These are phyloP conservation scores for Glycine tomentella DNA, from an alignment of 306 rosid species.

Conservation along the genomic window DNA sequence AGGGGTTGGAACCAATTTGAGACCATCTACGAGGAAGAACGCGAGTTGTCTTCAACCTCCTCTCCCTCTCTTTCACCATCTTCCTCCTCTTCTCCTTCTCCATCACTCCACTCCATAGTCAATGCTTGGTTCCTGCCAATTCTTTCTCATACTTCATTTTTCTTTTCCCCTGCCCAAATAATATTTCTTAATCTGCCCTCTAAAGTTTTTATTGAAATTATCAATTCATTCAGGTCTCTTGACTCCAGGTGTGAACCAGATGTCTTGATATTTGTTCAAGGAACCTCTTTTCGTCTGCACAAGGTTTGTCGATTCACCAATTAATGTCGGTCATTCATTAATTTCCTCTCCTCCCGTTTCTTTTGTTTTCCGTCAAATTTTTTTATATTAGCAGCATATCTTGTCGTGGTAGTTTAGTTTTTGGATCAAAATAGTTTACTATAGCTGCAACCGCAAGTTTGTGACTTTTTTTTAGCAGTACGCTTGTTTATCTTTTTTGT, in stretches of 20 bases:
- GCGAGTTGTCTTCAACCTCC: constrained; percentile 67
- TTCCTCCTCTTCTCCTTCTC: constrained; percentile 64
- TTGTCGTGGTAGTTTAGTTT: too few relatives aligned
- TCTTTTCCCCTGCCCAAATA: background rate
- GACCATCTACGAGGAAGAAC: constrained; percentile 86
- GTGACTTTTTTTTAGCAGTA: background rate
- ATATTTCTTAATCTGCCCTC: too few relatives aligned
- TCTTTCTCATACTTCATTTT: background rate
- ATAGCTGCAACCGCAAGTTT: background rate
- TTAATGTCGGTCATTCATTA: too few relatives aligned
- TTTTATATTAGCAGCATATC: too few relatives aligned
- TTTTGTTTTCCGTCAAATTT: too few relatives aligned
- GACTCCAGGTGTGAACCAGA: constrained; percentile 63
- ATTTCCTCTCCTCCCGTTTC: too few relatives aligned
- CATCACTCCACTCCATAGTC: constrained; percentile 67
- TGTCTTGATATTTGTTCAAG: constrained; percentile 63
- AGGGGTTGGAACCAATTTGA: constrained; percentile 65
- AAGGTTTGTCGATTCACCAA: constrained; percentile 60
- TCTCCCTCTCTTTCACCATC: constrained; percentile 67
- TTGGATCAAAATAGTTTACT: too few relatives aligned
- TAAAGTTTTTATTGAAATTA: background rate
- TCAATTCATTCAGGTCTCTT: constrained; percentile 55
- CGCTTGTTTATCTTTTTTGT: background rate
- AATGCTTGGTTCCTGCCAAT: constrained; percentile 67
- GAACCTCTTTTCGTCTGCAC: constrained; percentile 80